A percentile compares a stretch with the other conserved stretches of the same genome.
These are phyloP conservation scores for Kluyveromyces sp. DNA, from an alignment of 1,139 yeast species.

Conservation along the genomic window DNA sequence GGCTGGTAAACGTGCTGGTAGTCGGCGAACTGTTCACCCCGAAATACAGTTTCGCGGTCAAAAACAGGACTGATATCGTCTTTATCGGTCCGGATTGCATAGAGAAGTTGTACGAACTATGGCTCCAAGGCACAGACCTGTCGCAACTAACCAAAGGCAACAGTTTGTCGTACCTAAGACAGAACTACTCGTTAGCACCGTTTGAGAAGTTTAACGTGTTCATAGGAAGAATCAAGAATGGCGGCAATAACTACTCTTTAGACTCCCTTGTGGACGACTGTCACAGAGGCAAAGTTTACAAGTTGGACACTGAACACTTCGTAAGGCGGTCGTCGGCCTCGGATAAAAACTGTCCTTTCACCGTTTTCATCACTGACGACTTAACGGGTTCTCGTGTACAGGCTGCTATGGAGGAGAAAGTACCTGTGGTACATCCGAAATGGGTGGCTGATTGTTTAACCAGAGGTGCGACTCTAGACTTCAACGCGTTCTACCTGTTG, in stretches of 20 bases:
- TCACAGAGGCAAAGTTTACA: conserved; percentile 17
- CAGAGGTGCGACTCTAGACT: conserved; percentile 54
- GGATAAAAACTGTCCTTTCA: conserved; percentile 12
- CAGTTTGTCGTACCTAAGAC: conserved; percentile 18
- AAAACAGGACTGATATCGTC: conserved; percentile 26
- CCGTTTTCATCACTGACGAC: conserved; percentile 27
- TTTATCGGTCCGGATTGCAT: conserved; percentile 19
- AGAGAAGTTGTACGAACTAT: conserved; percentile 23
- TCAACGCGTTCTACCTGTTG: conserved; percentile 41
- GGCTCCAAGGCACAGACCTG: conserved; percentile 30
- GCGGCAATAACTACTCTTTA: conserved; percentile 9
- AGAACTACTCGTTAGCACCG: conserved; percentile 19
- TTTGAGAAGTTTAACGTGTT: conserved; percentile 24
- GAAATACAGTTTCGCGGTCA: conserved; percentile 27
- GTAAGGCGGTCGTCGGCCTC: conserved; percentile 17
- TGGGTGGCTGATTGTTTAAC: conserved; percentile 64
- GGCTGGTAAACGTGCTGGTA: conserved; percentile 25
- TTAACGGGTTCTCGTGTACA: conserved; percentile 24
- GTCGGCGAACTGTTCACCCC: conserved; percentile 22
- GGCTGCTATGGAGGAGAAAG: conserved; percentile 23
- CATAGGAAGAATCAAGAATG: conserved; percentile 24
- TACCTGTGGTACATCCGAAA: conserved; percentile 62
- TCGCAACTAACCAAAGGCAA: conserved; percentile 6
- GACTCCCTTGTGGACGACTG: conserved; percentile 20
- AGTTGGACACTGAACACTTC: conserved; percentile 22